phyloP scores from a whole-genome alignment of 2,329 filamentous ascomycete species.

The Cladophialophora immunda region DNA sequence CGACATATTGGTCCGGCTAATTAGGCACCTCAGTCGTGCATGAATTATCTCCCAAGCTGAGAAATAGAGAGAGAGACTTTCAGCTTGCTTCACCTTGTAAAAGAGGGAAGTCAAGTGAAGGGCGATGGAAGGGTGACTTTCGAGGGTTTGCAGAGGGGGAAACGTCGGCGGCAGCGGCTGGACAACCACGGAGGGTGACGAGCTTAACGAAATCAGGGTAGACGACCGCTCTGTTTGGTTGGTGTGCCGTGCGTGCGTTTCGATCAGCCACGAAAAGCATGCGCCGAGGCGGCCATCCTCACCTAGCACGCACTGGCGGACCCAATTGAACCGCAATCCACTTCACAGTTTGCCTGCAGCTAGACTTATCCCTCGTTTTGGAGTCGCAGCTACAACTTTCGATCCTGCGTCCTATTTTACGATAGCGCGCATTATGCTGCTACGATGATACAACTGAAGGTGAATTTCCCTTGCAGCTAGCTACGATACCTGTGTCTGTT shows the following conservation, averaged over 20 bases:
- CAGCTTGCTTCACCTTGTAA: constrained; percentile 28
- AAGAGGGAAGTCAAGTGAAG: constrained; percentile 17
- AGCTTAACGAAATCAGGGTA: constrained; percentile 14
- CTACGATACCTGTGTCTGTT: background rate
- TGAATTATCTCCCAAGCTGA: constrained; percentile 15
- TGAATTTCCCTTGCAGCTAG: constrained; percentile 32
- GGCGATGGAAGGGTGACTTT: constrained; percentile 21
- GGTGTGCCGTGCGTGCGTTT: constrained; percentile 7
- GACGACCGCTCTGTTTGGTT: constrained; percentile 20
- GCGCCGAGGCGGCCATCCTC: constrained; percentile 8
- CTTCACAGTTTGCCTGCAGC: constrained; percentile 18
- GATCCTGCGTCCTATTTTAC: background rate
- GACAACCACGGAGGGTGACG: constrained; percentile 4
- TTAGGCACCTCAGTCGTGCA: constrained; percentile 15
- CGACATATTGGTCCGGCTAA: constrained; percentile 35
- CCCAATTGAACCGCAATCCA: constrained; percentile 18
- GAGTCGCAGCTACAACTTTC: constrained; percentile 11
- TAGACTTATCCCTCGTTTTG: constrained; percentile 11
- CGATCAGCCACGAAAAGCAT: background rate
- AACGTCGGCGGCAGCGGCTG: constrained; percentile 23
- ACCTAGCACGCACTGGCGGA: background rate
- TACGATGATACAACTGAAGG: constrained; percentile 94
- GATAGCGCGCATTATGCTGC: constrained; percentile 44
- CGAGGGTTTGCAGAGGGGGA: constrained; percentile 11
- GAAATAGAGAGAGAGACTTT: constrained; percentile 21